These are phyloP conservation scores for Cyberlindnera maritima DNA, from an alignment of 805 yeast genomes.

Conservation along the genomic window DNA sequence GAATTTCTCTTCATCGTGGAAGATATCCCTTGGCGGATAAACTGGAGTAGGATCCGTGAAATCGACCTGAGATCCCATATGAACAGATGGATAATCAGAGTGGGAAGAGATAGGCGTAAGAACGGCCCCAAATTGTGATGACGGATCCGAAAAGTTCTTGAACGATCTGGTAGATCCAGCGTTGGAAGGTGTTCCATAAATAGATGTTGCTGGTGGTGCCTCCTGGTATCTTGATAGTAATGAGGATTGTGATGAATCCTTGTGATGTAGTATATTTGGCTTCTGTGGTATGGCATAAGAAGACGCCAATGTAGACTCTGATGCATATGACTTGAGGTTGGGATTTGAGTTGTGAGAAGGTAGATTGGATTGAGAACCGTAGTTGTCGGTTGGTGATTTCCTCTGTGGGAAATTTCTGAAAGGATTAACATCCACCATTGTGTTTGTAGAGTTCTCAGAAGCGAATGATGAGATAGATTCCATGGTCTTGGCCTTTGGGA, in stretches of 20 bases:
- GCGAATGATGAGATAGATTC: slow-evolving; percentile 9
- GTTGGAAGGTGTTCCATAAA: background rate
- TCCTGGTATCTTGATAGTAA: slow-evolving; percentile 5
- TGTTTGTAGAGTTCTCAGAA: slow-evolving; percentile 4
- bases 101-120: background rate
- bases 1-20: slow-evolving; percentile 14
- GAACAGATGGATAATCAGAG: background rate
- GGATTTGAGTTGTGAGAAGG: background rate
- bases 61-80: background rate
- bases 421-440: background rate
- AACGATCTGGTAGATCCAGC: background rate
- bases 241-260: slow-evolving; percentile 7
- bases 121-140: background rate
- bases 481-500: slow-evolving; percentile 9
- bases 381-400: slow-evolving; percentile 1
- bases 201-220: background rate
- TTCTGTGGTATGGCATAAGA: background rate
- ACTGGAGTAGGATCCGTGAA: background rate
- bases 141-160: background rate
- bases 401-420: slow-evolving; percentile 4
- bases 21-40: slow-evolving; percentile 7
- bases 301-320: slow-evolving; percentile 1
- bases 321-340: background rate
- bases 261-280: slow-evolving; percentile 5
- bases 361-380: background rate